Evolutionary conservation across 73 alveolate genomes (phyloP), one percentile per base, ranked within the genome.

Genomic region (Paramecium octaurelia): DNA sequence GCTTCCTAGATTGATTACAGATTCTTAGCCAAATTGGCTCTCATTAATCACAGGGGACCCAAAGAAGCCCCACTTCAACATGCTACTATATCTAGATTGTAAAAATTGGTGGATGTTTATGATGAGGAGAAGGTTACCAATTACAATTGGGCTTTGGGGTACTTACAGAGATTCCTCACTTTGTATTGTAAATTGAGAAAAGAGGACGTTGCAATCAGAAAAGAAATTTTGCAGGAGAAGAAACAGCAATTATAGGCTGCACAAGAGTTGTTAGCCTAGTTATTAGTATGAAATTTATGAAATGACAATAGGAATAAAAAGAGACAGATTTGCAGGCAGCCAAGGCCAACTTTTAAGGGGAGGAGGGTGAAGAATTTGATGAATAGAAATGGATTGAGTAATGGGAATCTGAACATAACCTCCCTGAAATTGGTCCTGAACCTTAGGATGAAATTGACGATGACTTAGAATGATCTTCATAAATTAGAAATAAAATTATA

Each of bases 281-380:
- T 42, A 43, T 46, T 23, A 43, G 69, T 54, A 54, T n/a, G 24
- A 44, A 0, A 20, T 44, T 20, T 12, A 20, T 14, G 2, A 80
- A 9, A 35, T 73, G 14, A 2, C 24, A 21, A 68, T 80, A 80
- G 91, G 91, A 80, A 80, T 20, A 80, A 80, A 42, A 48, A 80
- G 91, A 80, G 7, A 43, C 6, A 80, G 91, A 80, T 6, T 24
- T 80, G 46, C 12, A 80, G 16, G 24, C 43, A 44, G 75, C 91
- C 5, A 80, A 16, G 46, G 40, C 70, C 10, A 23, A 40, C 48
- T 80, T 80, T 24, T 23, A 80, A 35, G 91, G 57, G 27, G 91
- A 80, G 16, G 91, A 80, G 24, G 91, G 91, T 11, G 46, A 80
- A 80, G 91, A 80, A 35, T 80, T 80, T 80, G 20, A 40, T 44